phyloP scores from a whole-genome alignment of 2,329 filamentous ascomycete genomes.

The Diaporthe sp. region DNA sequence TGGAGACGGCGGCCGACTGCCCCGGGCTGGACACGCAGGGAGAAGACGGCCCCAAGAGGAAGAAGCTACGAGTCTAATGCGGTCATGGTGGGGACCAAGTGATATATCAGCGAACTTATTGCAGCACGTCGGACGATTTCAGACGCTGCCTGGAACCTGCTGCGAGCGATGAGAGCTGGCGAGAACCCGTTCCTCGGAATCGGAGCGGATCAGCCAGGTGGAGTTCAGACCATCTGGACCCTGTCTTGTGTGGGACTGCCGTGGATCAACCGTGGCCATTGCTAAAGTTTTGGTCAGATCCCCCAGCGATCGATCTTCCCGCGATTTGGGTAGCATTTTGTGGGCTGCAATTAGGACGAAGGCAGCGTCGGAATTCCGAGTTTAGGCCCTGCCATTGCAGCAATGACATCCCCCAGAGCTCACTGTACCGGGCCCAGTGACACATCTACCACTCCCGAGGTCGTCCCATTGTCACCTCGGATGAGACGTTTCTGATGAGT shows the following conservation, averaged over 20 bases:
- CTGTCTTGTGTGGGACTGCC: constrained; percentile 21
- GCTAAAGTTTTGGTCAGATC: constrained; percentile 9
- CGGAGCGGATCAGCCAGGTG: constrained; percentile 7
- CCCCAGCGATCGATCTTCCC: constrained; percentile 27
- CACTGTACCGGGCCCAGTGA: background rate
- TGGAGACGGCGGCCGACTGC: constrained; percentile 8
- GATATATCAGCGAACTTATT: constrained; percentile 7
- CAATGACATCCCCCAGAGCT: background rate
- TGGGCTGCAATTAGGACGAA: background rate
- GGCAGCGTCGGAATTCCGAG: background rate
- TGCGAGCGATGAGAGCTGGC: background rate
- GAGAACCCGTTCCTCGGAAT: constrained; percentile 1
- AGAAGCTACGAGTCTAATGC: constrained; percentile 20
- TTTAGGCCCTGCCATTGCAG: background rate
- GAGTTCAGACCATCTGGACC: constrained; percentile 8
- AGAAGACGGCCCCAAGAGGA: background rate
- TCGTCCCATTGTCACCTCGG: background rate
- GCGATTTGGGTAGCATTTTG: constrained; percentile 18
- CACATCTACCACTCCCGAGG: background rate
- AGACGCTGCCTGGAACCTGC: background rate
- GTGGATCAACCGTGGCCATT: constrained; percentile 9
- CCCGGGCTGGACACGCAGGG: constrained; percentile 8
- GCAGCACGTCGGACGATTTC: background rate
- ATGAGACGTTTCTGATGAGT: background rate
- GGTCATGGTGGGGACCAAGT: constrained; percentile 18